Evolutionary conservation across 108 stramenopile genomes (phyloP).

Genomic region (Conticribra weissflogii): DNA sequence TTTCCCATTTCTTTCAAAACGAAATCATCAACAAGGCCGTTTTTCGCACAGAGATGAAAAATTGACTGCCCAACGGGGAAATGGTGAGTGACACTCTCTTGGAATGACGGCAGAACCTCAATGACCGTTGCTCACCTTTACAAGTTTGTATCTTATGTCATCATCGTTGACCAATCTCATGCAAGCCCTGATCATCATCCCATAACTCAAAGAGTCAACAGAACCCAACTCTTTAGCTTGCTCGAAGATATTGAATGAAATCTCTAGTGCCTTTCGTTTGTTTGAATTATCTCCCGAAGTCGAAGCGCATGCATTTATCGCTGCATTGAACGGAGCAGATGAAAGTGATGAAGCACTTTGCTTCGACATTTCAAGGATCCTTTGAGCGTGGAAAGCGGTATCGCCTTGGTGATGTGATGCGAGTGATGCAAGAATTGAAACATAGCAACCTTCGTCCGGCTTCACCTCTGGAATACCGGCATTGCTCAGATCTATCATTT

Average conservation of each 20-base stretch:
- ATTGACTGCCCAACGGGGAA: constrained; percentile 8
- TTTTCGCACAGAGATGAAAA: constrained; percentile 37
- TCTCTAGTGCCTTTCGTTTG: constrained; percentile 34
- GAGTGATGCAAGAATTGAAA: constrained; percentile 27
- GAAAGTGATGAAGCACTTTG: constrained; percentile 20
- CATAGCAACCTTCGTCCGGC: constrained; percentile 41
- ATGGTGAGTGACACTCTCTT: not conserved
- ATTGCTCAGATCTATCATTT: constrained; percentile 21
- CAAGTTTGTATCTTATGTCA: constrained; percentile 26
- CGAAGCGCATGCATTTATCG: constrained; percentile 40
- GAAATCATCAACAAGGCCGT: constrained; percentile 40
- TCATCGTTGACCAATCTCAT: constrained; percentile 40
- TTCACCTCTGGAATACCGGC: constrained; percentile 8
- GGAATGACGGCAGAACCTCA: not conserved
- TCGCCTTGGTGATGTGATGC: constrained; percentile 20
- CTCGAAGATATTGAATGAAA: constrained; percentile 24
- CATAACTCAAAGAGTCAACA: constrained; percentile 30
- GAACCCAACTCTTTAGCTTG: constrained; percentile 12
- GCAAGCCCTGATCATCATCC: constrained; percentile 38
- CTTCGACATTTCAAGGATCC: constrained; percentile 19
- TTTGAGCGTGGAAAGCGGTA: constrained; percentile 29
- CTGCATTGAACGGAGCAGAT: constrained; percentile 30
- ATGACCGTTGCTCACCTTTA: constrained; percentile 20
- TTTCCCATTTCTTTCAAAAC: constrained; percentile 32
- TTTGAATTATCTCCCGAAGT: constrained; percentile 6